Conservation (phyloP, 805 yeast species). For the Candida krabiensis region DNA sequence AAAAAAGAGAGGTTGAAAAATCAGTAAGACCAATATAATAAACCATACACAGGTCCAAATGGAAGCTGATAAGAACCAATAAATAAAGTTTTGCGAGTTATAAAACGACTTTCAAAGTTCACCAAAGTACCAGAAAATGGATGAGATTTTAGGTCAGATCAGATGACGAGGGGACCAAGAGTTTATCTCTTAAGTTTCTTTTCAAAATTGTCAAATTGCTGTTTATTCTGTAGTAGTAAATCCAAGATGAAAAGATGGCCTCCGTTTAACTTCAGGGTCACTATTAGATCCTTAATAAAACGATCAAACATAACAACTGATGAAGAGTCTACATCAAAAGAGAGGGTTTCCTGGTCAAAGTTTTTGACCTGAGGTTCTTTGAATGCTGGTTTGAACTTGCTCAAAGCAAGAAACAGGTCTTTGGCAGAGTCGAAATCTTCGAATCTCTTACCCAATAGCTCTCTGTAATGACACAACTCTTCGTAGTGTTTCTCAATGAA, state of each 20-base stretch:
- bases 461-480: constrained; percentile 38
- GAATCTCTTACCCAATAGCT: constrained; percentile 33
- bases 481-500: constrained; percentile 50
- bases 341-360: constrained; percentile 10
- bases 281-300: constrained; percentile 41
- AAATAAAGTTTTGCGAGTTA: too few relatives aligned
- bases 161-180: too few relatives aligned
- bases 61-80: too few relatives aligned
- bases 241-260: constrained; percentile 61
- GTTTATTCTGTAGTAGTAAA: constrained; percentile 50
- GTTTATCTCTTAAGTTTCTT: constrained; percentile 14
- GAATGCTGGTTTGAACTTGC: constrained; percentile 31
- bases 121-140: too few relatives aligned
- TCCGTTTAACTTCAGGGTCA: constrained; percentile 51
- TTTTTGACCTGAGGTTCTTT: constrained; percentile 13
- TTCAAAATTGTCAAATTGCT: constrained; percentile 46
- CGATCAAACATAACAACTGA: constrained; percentile 27
- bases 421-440: constrained; percentile 40
- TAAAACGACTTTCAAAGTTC: too few relatives aligned
- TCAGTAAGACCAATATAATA: too few relatives aligned
- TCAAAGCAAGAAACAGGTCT: constrained; percentile 39
- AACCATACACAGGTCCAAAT: too few relatives aligned
- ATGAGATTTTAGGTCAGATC: too few relatives aligned
- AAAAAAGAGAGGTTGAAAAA: too few relatives aligned
- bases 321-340: constrained; percentile 2